These are phyloP conservation scores for Russula lepida DNA, from an alignment of 768 basidiomycete genomes.

Conservation along the genomic window DNA sequence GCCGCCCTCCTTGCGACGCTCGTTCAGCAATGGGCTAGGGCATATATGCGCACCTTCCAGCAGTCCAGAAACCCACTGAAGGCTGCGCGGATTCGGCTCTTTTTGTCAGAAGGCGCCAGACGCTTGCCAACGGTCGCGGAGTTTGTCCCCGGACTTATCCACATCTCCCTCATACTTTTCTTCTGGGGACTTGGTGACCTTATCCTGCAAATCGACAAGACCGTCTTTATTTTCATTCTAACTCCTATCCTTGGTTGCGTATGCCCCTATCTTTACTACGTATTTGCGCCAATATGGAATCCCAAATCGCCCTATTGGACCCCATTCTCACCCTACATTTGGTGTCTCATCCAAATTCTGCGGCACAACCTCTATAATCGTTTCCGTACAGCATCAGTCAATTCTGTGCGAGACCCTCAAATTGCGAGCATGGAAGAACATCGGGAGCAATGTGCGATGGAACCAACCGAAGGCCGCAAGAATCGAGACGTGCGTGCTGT, in stretches of 20 bases:
- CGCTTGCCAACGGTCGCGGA: not conserved
- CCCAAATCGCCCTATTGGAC: constrained; percentile 14
- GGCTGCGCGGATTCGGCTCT: not conserved
- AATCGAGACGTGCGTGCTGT: not conserved
- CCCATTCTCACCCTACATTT: constrained; percentile 5
- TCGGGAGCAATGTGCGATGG: not conserved
- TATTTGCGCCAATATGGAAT: not conserved
- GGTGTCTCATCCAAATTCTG: not conserved
- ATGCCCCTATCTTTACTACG: constrained; percentile 15
- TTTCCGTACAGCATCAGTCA: too few species aligned
- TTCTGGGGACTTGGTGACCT: constrained; percentile 40
- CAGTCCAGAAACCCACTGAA: not conserved
- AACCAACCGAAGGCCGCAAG: not conserved
- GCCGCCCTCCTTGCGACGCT: not conserved
- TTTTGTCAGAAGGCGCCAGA: not conserved
- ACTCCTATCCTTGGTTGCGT: too few species aligned
- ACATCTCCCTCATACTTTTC: too few species aligned
- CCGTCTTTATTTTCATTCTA: constrained; percentile 5
- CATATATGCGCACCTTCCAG: not conserved
- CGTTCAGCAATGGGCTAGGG: constrained; percentile 1
- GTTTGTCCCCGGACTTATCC: constrained; percentile 25
- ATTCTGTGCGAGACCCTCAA: too few species aligned
- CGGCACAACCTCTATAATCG: too few species aligned
- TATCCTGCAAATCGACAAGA: constrained; percentile 26
- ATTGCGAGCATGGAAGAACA: not conserved